phyloP scores from a whole-genome alignment of 345 rosid species.

The Syzygium aqueum region DNA sequence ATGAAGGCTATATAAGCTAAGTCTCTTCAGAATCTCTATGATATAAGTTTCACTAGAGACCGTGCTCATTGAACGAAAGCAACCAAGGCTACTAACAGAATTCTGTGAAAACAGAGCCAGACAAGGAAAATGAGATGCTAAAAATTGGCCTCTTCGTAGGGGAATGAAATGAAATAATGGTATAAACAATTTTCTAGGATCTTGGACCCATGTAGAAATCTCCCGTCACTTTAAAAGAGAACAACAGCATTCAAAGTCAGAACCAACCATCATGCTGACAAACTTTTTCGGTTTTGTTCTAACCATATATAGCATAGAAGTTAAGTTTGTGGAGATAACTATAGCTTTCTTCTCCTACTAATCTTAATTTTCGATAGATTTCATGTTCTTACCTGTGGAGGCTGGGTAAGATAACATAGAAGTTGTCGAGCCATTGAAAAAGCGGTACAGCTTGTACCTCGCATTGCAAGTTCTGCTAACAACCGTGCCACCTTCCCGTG shows the following conservation, averaged over 20 bases:
- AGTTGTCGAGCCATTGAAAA: slow-evolving; percentile 16
- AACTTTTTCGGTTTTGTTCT: not conserved
- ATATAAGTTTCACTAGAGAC: not conserved
- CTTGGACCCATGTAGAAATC: not conserved
- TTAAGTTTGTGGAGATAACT: not conserved
- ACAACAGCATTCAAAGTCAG: not conserved
- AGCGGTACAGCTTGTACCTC: slow-evolving; percentile 19
- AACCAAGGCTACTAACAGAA: not conserved
- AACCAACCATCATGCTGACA: not conserved
- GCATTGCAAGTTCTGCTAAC: slow-evolving; percentile 22
- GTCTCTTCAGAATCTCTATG: not conserved
- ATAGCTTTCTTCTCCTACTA: not conserved
- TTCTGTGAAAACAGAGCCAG: not conserved
- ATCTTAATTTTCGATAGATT: not conserved
- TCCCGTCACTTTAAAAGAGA: not conserved
- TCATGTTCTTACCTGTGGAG: slow-evolving; percentile 6
- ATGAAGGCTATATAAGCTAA: not conserved
- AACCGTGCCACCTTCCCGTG: slow-evolving; percentile 16
- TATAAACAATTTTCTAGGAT: not conserved
- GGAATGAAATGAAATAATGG: not conserved
- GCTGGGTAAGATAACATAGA: not conserved
- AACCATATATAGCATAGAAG: not conserved
- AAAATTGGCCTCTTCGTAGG: not conserved
- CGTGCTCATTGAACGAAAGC: not conserved
- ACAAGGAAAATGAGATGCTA: not conserved